Evolutionary conservation across 192 early-diverging fungal species (phyloP).

Genomic region (Umbelopsis sp.): DNA sequence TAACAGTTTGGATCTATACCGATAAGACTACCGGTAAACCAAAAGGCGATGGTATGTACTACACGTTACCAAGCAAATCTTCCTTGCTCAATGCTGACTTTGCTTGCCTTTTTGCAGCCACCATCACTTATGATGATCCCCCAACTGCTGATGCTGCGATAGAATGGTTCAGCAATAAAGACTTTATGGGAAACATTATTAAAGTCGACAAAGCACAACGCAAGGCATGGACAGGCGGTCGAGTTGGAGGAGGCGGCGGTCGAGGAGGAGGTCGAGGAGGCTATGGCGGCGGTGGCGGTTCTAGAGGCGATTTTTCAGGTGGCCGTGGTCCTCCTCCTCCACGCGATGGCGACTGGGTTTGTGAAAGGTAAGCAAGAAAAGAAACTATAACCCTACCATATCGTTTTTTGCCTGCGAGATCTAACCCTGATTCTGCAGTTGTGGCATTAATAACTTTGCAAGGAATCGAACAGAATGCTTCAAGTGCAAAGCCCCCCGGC

Average conservation of each 20-base stretch:
- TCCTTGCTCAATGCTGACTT: neutral
- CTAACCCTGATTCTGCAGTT: constrained; percentile 40
- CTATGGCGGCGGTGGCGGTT: constrained; percentile 41
- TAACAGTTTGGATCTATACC: constrained; percentile 67
- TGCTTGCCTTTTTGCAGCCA: constrained; percentile 44
- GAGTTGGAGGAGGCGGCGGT: constrained; percentile 46
- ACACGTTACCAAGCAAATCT: neutral
- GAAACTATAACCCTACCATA: too few species aligned
- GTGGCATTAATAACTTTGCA: constrained; percentile 69
- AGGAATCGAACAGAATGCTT: constrained; percentile 59
- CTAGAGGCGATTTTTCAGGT: constrained; percentile 34
- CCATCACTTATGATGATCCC: constrained; percentile 78
- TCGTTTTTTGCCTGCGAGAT: too few species aligned
- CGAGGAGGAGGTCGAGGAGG: constrained; percentile 44
- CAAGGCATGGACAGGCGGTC: constrained; percentile 50
- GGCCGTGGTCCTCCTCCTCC: constrained; percentile 43
- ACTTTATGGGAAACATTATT: constrained; percentile 55
- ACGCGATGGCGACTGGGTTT: constrained; percentile 62
- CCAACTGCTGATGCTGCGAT: constrained; percentile 70
- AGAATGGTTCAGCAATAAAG: constrained; percentile 68
- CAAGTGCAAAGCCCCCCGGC: constrained; percentile 60
- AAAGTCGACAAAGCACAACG: constrained; percentile 65
- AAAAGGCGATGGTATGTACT: constrained; percentile 67
- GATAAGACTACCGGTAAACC: constrained; percentile 63
- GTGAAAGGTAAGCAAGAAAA: constrained; percentile 46